Evolutionary conservation across 306 rosid species (phyloP), one percentile per base, ranked within the genome.

Genomic region (Prunus salicina): DNA sequence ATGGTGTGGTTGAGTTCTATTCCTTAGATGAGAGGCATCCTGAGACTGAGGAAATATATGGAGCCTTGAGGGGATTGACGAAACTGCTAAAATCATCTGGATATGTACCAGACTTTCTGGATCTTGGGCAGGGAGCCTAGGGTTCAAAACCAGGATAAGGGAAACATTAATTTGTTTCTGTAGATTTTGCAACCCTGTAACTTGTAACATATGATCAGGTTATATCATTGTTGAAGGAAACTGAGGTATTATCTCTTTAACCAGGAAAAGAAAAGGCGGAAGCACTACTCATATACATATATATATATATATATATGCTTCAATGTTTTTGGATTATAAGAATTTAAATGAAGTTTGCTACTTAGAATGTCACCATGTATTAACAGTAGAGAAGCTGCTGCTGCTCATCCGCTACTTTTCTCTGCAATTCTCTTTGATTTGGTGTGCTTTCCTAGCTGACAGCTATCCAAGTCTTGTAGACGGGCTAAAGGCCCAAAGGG

Each of bases 21-120:
- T 84, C 82, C 45, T 67, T 82, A 19, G 87, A 84, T 41, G 88
- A 82, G 64, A 84, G 82, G 57, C 88, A 77, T 67, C 73, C 73
- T 46, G 70, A 78, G 67, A 77, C 52, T 55, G 66, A 87, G 60
- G 80, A 84, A 18, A 82, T 82, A 72, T 82, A 87, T 75, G 58
- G 34, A 32, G 74, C 77, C 46, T 75, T 84, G 69, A 76, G 47
- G 19, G 85, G 84, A 12, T 74, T 87, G 71, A 84, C 58, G 8
- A 71, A 79, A 56, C 13, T 84, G 77, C 55, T 79, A 41, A 76
- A 67, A 79, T 73, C 79, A 46, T 84, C 68, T 58, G 82, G 80
- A 45, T 81, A 73, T 79, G 72, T 58, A 51, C 69, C 62, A 8
- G 80, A 76, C 46, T 19, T 76, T 62, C 13, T 63, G 52, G 87